Percentiles rank a stretch among this genome's conserved stretches.
Evolutionary conservation across 2,329 filamentous ascomycete species (phyloP).

Genomic region (Aspergillus felis): DNA sequence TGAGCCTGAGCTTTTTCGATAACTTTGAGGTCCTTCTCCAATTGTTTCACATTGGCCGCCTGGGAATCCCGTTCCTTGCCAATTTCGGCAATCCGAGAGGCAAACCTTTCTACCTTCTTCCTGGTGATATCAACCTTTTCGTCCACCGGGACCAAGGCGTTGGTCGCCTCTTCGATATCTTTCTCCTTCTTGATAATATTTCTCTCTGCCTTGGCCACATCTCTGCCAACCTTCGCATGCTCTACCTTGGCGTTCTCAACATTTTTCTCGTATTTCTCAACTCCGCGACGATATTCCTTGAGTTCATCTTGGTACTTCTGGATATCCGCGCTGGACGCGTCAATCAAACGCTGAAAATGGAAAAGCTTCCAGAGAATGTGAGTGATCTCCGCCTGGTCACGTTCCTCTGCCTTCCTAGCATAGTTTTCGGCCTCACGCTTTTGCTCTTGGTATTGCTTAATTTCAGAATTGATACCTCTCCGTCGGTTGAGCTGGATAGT

Average conservation of each 20-base stretch:
- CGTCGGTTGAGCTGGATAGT: conserved; percentile 83
- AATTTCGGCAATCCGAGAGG: conserved; percentile 65
- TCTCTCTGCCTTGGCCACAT: conserved; percentile 77
- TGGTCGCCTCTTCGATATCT: conserved; percentile 80
- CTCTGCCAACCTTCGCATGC: conserved; percentile 71
- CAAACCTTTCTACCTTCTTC: conserved; percentile 64
- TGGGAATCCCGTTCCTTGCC: conserved; percentile 73
- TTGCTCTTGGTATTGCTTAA: conserved; percentile 96
- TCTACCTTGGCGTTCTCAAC: conserved; percentile 79
- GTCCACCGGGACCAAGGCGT: conserved; percentile 80
- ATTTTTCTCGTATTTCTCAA: conserved; percentile 75
- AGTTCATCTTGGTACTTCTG: conserved; percentile 91
- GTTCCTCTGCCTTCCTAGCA: conserved; percentile 82
- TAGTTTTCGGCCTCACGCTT: conserved; percentile 94
- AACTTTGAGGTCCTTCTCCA: conserved; percentile 72
- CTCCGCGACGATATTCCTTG: conserved; percentile 83
- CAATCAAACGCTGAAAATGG: conserved; percentile 89
- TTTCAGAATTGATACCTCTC: conserved; percentile 93
- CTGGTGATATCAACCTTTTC: conserved; percentile 83
- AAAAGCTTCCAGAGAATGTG: conserved; percentile 97
- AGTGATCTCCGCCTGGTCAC: conserved; percentile 84
- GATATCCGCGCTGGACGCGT: conserved; percentile 85
- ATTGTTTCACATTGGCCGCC: conserved; percentile 62
- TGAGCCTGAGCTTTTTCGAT: conserved; percentile 88
- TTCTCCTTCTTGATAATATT: conserved; percentile 82